Conservation (phyloP, 176 grass and related monocot genomes). For the Musa itinerans region DNA sequence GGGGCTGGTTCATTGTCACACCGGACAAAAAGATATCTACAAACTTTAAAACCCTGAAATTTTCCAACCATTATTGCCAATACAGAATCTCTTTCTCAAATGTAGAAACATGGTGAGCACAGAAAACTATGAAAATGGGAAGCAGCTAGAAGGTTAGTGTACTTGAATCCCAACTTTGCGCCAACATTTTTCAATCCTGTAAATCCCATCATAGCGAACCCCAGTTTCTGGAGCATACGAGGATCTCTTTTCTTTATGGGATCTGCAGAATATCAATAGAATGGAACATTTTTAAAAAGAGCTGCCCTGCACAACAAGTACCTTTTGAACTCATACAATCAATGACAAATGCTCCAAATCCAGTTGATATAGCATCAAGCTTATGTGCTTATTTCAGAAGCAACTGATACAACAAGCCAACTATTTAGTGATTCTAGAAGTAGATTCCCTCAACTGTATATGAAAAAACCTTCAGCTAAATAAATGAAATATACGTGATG, state of each 20-base stretch:
- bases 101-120: background rate
- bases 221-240: slow-evolving; percentile 84
- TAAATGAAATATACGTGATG: no score
- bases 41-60: slow-evolving; percentile 74
- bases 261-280: slow-evolving; percentile 22
- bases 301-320: no score
- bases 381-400: no score
- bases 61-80: slow-evolving; percentile 8
- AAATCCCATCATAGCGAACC: slow-evolving; percentile 78
- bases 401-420: no score
- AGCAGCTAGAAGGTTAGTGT: background rate
- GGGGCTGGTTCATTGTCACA: slow-evolving; percentile 93
- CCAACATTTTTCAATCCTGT: slow-evolving; percentile 95
- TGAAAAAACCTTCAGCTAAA: no score
- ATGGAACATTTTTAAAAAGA: no score
- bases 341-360: no score
- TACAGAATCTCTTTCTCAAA: background rate
- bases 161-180: slow-evolving; percentile 77
- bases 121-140: background rate
- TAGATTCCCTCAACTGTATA: no score
- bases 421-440: no score
- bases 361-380: no score
- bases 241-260: slow-evolving; percentile 86
- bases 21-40: slow-evolving; percentile 90
- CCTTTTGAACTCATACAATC: no score